Evolutionary conservation across 1,139 yeast genomes (phyloP), one percentile per base, ranked within the genome.

Genomic region (Saccharomyces hybrid): DNA sequence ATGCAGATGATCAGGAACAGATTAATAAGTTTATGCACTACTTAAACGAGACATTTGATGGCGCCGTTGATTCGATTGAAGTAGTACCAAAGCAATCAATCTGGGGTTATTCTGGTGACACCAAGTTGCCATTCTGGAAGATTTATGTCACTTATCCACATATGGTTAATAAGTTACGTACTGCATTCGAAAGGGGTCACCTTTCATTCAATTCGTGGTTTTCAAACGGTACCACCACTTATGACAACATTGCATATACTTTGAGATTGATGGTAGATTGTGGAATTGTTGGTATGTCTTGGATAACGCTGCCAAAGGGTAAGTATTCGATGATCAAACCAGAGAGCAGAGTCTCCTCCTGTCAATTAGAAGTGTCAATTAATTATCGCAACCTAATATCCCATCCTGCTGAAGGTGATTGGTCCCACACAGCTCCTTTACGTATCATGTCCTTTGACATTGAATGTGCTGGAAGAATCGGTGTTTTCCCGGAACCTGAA

Each of bases 401-500:
- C 1, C 98, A 89, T 68, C 79, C 88, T 2, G 79, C 97, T 0
- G 98, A 93, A 68, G 98, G 97, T 2, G 91, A 90, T 58, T 95
- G 96, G 95, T 79, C 89, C 48, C 86, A 85, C 62, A 86, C 88
- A 75, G 98, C 99, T 0, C 99, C 99, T 0, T 77, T 95, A 57
- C 84, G 99, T 66, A 85, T 95, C 50, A 75, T 95, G 59, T 90
- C 98, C 9, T 93, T 93, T 70, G 99, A 95, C 76, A 93, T 95
- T 59, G 99, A 95, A 72, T 95, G 99, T 79, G 95, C 99, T 5
- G 99, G 99, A 51, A 82, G 99, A 71, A 88, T 89, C 60, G 99
- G 99, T 53, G 80, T 93, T 20, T 95, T 95, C 70, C 99, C 99
- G 0, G 99, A 95, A 68, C 87, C 99, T 1, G 86, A 88, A 58